Evolutionary conservation across 768 basidiomycete genomes (phyloP), one percentile per base, ranked within the genome.

Genomic region (Artomyces pyxidatus): DNA sequence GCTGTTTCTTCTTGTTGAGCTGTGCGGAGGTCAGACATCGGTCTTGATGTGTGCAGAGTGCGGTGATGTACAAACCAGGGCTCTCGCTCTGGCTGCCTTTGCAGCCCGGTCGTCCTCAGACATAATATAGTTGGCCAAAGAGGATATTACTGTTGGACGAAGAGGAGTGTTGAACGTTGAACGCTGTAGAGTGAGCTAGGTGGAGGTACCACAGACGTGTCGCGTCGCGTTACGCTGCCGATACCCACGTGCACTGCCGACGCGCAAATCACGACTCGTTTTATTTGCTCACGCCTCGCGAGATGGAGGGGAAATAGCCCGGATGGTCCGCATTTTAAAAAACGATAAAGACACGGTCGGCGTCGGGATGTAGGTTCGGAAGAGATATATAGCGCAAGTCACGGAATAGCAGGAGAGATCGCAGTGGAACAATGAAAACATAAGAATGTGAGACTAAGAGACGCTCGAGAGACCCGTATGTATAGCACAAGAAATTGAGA

Each of bases 1-100:
- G 82, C 56, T 85, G 81, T 56, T 87, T 85, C 51, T 83, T 77
- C 66, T 86, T 88, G 74, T 89, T 88, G 63, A 90, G 74, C 87
- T 90, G 65, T 27, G 32, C 37, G 43, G 47, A 41, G n/a, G 45
- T 45, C 14, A 42, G 29, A 22, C 49, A 30, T 26, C 40, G 29
- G 35, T 22, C 37, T 47, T 26, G 51, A 53, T 37, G 35, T 27
- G 27, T 6, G 21, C 39, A 14, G 47, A 37, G 28, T 12, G 17
- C 26, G n/a, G n/a, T n/a, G 30, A 32, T 23, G 21, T 26, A 65
- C 75, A 50, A 63, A 90, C 89, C 78, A 92, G 61, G 42, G 85
- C 88, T 65, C 85, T 88, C 48, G 85, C 89, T 53, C 89, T 78
- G 3, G 89, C 89, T 48, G 88, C 78, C 66, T 85, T 89, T 14